Evolutionary conservation across 371 early-diverging fungal species (phyloP).

Genomic region (Nematocida sp.): DNA sequence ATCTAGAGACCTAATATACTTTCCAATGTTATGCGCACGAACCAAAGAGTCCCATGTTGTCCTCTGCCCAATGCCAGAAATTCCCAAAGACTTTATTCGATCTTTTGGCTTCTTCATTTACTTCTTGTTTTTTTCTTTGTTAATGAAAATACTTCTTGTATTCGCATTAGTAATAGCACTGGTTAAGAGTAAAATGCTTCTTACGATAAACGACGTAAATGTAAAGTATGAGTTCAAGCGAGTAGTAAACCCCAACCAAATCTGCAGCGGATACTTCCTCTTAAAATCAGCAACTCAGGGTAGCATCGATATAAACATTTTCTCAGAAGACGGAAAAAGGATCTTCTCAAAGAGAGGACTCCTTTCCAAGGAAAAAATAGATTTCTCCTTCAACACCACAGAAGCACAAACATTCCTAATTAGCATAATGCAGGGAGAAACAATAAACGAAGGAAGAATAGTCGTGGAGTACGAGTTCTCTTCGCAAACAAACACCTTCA

Average conservation of each 20-base stretch:
- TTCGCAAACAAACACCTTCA: constrained; percentile 66
- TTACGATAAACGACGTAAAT: constrained; percentile 18
- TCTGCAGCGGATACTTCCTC: constrained; percentile 58
- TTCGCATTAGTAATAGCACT: constrained; percentile 2
- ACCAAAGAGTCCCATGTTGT: constrained; percentile 17
- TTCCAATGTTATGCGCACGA: background rate
- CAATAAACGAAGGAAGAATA: constrained; percentile 51
- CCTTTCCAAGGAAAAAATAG: constrained; percentile 30
- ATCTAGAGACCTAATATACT: constrained; percentile 34
- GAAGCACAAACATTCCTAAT: constrained; percentile 54
- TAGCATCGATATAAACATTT: constrained; percentile 37
- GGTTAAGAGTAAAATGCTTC: constrained; percentile 10
- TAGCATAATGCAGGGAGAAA: constrained; percentile 25
- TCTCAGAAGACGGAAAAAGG: constrained; percentile 50
- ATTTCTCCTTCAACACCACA: constrained; percentile 63
- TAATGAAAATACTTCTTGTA: constrained; percentile 39
- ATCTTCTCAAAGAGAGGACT: constrained; percentile 51
- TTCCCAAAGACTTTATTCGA: background rate
- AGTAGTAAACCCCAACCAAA: constrained; percentile 60
- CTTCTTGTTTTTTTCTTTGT: constrained; percentile 27
- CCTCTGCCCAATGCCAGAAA: background rate
- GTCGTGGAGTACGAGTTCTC: constrained; percentile 31
- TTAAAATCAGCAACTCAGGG: constrained; percentile 34
- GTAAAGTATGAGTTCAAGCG: constrained; percentile 16
- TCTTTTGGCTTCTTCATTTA: constrained; percentile 8